Conservation (phyloP, 345 rosid genomes). For the Eucalyptus regnans region DNA sequence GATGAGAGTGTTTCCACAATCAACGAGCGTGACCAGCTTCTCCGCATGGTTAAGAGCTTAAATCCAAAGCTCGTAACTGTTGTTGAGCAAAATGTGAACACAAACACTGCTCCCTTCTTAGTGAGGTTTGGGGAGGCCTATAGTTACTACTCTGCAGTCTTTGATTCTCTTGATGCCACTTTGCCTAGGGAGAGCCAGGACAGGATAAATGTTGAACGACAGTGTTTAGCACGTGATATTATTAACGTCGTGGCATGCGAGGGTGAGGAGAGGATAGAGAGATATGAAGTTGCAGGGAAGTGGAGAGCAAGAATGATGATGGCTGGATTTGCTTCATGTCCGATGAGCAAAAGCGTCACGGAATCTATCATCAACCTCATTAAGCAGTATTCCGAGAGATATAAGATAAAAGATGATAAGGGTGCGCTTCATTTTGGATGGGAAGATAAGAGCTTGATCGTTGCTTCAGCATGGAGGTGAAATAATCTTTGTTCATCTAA, state of each 20-base stretch:
- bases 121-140: slow-evolving; percentile 76
- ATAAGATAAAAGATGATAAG: slow-evolving; percentile 45
- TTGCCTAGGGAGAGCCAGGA: slow-evolving; percentile 92
- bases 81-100: slow-evolving; percentile 88
- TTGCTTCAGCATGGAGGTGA: slow-evolving; percentile 81
- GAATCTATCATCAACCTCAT: slow-evolving; percentile 31
- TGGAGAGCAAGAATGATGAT: slow-evolving; percentile 95
- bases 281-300: slow-evolving; percentile 86
- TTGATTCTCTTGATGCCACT: slow-evolving; percentile 84
- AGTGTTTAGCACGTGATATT: slow-evolving; percentile 92
- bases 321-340: slow-evolving; percentile 74
- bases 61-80: slow-evolving; percentile 90
- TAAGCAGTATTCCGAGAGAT: slow-evolving; percentile 54
- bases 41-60: slow-evolving; percentile 77
- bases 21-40: slow-evolving; percentile 86
- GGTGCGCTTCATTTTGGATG: slow-evolving; percentile 79
- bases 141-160: slow-evolving; percentile 82
- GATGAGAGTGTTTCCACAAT: slow-evolving; percentile 95
- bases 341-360: slow-evolving; percentile 43
- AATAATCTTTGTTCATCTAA: not conserved
- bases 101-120: slow-evolving; percentile 85
- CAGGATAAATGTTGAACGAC: slow-evolving; percentile 89
- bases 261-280: slow-evolving; percentile 90
- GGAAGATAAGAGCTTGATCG: slow-evolving; percentile 82
- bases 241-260: slow-evolving; percentile 92